These are phyloP conservation scores for Usnea hakonensis DNA, from an alignment of 495 filamentous ascomycete species.

Conservation along the genomic window DNA sequence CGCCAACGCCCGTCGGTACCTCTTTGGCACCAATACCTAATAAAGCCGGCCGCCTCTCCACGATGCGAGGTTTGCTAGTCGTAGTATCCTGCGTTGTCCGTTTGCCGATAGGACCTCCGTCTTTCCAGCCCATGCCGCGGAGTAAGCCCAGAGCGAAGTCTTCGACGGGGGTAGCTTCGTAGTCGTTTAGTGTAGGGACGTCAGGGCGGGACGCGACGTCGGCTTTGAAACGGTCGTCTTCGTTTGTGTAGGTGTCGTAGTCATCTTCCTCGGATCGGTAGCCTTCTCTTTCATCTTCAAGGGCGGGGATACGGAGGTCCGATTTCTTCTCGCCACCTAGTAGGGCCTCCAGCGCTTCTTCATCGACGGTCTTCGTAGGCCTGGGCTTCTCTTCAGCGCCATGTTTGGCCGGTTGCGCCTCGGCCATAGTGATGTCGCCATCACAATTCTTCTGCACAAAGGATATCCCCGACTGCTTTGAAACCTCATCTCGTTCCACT, in stretches of 20 bases:
- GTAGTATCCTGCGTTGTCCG: conserved; percentile 38
- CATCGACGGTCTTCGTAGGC: conserved; percentile 40
- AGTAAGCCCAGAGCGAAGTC: conserved; percentile 87
- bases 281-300: conserved; percentile 26
- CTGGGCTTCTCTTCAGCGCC: conserved; percentile 3
- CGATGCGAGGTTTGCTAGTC: conserved; percentile 37
- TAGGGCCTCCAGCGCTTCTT: conserved; percentile 74
- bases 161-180: conserved; percentile 81
- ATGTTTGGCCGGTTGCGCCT: conserved; percentile 23
- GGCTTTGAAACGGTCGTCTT: conserved; percentile 60
- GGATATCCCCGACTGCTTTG: conserved; percentile 41
- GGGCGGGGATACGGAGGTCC: conserved; percentile 52
- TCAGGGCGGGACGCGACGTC: conserved; percentile 68
- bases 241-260: conserved; percentile 34
- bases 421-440: conserved; percentile 28
- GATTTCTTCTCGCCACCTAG: conserved; percentile 51
- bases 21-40: conserved; percentile 77
- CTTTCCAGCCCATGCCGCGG: conserved; percentile 89
- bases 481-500: conserved; percentile 29
- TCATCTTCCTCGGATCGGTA: conserved; percentile 27
- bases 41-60: conserved; percentile 65
- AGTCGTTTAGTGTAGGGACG: conserved; percentile 69
- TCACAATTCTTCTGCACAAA: conserved; percentile 34
- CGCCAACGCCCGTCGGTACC: conserved; percentile 56
- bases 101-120: conserved; percentile 64